Evolutionary conservation across 2,329 filamentous ascomycete species (phyloP), one percentile per base, ranked within the genome.

Genomic region (Fusarium ramigenum): DNA sequence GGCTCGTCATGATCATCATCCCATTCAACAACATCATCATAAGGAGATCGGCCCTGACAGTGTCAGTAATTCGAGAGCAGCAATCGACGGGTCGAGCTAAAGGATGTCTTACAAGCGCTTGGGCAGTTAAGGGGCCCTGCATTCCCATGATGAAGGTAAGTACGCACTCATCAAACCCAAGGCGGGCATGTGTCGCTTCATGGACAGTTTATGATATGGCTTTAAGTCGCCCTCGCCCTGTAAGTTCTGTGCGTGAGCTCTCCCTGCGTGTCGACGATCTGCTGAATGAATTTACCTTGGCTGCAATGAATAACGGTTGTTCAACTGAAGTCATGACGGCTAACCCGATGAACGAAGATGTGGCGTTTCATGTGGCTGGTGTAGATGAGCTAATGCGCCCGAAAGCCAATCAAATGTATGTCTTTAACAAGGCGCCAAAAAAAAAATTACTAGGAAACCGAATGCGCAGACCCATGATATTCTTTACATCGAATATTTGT

Each of bases 11-110:
- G 52, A 30, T 73, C 75, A 39, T 60, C 87, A 42, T 86, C 82
- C 28, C 87, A 87, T 32, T 83, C 81, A 9, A 89, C 84, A 18
- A 88, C 85, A 72, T 89, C 87, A 76, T 90, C 88, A 70, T 89
- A 90, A 16, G 89, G 89, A 25, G 88, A 90, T 30, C 89, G 85
- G 67, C 89, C 89, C 88, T 90, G 15, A 28, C 25, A 63, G 63
- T 47, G 59, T 76, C 21, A 76, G 60, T 36, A 54, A 21, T 46
- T 21, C 16, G 3, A 37, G 15, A 16, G 18, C 15, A 39, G 49
- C 18, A 39, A 14, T 75, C 18, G 73, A 57, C 23, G 52, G 19
- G 42, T 21, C 19, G 5, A 37, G n/a, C 12, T 15, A 21, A 36
- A 58, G 25, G 28, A 34, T 52, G 7, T 60, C 85, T 77, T 80